phyloP scores from a whole-genome alignment of 331 rosid genomes.

The Ulmus americana region DNA sequence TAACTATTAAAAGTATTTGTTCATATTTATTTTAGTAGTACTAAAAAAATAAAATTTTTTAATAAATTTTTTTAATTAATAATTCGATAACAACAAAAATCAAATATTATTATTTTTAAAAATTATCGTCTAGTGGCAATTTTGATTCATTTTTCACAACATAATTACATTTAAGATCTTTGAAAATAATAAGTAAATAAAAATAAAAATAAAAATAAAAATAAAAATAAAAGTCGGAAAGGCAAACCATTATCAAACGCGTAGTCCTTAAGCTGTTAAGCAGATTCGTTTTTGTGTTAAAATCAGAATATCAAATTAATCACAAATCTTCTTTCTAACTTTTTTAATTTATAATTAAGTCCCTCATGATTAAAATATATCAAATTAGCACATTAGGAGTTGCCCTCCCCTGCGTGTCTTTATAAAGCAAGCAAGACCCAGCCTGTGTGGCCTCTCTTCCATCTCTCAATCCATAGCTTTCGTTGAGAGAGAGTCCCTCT shows the following conservation, averaged over 20 bases:
- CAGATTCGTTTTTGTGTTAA: constrained; percentile 22
- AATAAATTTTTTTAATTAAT: too few relatives aligned
- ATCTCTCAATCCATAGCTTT: background rate
- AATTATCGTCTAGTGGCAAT: too few relatives aligned
- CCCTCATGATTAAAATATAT: background rate
- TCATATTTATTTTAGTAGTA: too few relatives aligned
- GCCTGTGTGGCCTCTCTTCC: constrained; percentile 22
- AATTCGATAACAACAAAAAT: too few relatives aligned
- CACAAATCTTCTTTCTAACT: background rate
- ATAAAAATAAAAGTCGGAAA: background rate
- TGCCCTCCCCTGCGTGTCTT: background rate
- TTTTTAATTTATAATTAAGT: background rate
- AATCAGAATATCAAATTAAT: background rate
- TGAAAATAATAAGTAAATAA: background rate
- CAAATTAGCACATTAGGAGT: background rate
- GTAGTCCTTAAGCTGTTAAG: constrained; percentile 30
- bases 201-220: background rate
- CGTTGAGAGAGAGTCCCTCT: background rate
- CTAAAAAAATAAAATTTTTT: too few relatives aligned
- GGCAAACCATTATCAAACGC: constrained; percentile 5
- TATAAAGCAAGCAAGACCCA: constrained; percentile 18
- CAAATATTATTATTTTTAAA: too few relatives aligned
- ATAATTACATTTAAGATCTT: background rate
- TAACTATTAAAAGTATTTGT: too few relatives aligned
- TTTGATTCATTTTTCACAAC: too few relatives aligned